Evolutionary conservation across 2,329 filamentous ascomycete genomes (phyloP), one percentile per base, ranked within the genome.

Genomic region (Pyricularia sp.): DNA sequence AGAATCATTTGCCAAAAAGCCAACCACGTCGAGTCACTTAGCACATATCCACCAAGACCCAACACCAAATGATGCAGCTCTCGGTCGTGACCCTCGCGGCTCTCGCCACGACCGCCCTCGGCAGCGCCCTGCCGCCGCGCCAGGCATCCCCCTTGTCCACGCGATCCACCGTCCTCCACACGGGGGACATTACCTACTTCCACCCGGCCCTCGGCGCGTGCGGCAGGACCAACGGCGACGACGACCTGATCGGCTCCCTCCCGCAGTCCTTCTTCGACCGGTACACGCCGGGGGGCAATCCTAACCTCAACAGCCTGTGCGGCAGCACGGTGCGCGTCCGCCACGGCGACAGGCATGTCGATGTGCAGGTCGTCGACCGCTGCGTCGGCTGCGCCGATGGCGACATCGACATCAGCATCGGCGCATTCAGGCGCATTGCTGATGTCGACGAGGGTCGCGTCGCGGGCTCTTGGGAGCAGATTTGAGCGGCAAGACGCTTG

Each of bases 361-460:
- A 88, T 71, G 82, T 92, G 28, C 88, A 79, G 23, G 86, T 93
- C 9, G 89, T 92, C 7, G 90, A 93, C 78, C 83, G 89, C 68
- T 93, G 90, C 78, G 76, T 71, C 0, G 82, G 80, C 0, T 87
- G 85, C 72, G 73, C 71, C 26, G 71, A 79, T 10, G 74, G 78
- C 33, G 82, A 86, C 73, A 72, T 87, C 20, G 85, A 87, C 72
- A 76, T 85, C n/a, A 84, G 80, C 11, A 76, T 80, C 0, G 74
- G 75, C 4, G 82, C 80, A 0, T 87, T 86, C 74, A 76, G 81
- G 70, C 73, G 75, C 71, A 73, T 86, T 65, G 84, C 82, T 69
- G 77, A 79, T 10, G 74, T 79, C 68, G 80, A 78, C 0, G 78
- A 81, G 69, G 78, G 75, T 20, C 76, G 80, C 70, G 83, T 79